Conservation (phyloP, 768 basidiomycete genomes). For the Dendrothele bispora region DNA sequence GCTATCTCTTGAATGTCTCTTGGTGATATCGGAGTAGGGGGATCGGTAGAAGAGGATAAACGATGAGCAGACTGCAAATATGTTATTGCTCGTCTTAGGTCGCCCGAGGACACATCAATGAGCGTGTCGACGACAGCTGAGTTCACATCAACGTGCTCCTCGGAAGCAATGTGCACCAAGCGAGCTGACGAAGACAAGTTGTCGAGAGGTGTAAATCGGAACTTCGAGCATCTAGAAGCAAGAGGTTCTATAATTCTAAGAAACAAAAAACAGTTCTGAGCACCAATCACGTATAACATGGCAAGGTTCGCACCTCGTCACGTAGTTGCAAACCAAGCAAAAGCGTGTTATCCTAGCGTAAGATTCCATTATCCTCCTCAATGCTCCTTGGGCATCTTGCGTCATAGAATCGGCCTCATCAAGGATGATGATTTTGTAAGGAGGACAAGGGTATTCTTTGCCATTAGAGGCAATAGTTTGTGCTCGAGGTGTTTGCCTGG, state of each 20-base stretch:
- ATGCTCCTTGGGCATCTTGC: conserved; percentile 95
- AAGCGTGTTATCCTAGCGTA: conserved; percentile 96
- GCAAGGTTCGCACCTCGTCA: conserved; percentile 72
- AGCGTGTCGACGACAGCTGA: conserved; percentile 67
- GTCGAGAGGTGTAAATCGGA: conserved; percentile 94
- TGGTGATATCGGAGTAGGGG: conserved; percentile 73
- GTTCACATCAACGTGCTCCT: conserved; percentile 65
- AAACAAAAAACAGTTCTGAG: not conserved
- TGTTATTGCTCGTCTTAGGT: conserved; percentile 95
- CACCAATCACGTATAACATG: not conserved
- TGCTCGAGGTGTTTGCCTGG: conserved; percentile 87
- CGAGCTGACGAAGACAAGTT: conserved; percentile 70
- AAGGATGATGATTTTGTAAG: conserved; percentile 97
- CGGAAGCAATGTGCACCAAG: conserved; percentile 75
- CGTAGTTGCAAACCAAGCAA: conserved; percentile 98
- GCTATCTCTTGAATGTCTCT: conserved; percentile 94
- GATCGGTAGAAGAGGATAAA: conserved; percentile 70
- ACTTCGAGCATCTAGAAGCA: conserved; percentile 98
- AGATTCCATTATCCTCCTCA: conserved; percentile 99
- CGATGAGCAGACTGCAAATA: conserved; percentile 95
- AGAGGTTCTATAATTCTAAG: conserved; percentile 95
- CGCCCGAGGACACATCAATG: conserved; percentile 82
- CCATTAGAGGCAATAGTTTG: conserved; percentile 71
- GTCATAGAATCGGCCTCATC: conserved; percentile 99
- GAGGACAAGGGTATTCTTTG: conserved; percentile 91